Percentiles rank a stretch among this genome's conserved stretches.
These are phyloP conservation scores for Rhodotorula sp. DNA, from an alignment of 1,284 basidiomycete species.

Conservation along the genomic window DNA sequence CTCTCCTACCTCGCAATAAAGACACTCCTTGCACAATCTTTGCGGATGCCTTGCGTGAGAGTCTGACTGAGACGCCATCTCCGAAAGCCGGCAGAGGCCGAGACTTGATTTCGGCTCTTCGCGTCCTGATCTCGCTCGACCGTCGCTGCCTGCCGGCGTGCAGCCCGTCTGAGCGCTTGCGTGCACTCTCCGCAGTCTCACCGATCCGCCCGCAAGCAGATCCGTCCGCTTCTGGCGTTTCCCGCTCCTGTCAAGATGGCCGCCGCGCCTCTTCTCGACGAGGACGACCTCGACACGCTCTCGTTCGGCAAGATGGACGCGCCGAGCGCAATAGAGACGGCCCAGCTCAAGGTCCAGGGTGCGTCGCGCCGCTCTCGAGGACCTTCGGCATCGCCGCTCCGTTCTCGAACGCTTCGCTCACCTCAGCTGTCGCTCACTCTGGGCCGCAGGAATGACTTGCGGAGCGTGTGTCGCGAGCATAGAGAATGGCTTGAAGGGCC, in stretches of 20 bases:
- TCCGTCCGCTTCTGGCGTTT: no score
- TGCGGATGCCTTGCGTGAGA: no score
- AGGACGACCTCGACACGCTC: constrained; percentile 11
- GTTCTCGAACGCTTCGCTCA: neutral
- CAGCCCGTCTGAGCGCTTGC: neutral
- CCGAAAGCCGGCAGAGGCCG: no score
- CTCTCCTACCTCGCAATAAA: neutral
- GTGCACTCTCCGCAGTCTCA: neutral
- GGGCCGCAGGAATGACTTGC: constrained; percentile 46
- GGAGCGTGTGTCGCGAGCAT: constrained; percentile 67
- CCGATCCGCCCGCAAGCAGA: neutral
- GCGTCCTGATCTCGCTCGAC: no score
- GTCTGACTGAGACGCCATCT: no score
- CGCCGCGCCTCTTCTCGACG: neutral
- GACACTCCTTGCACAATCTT: neutral
- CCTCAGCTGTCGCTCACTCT: neutral
- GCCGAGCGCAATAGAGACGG: neutral
- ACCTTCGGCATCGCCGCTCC: no score
- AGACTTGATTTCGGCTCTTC: no score
- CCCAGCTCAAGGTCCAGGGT: constrained; percentile 38
- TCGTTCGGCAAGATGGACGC: neutral
- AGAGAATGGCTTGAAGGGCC: constrained; percentile 80
- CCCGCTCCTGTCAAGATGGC: neutral
- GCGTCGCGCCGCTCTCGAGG: neutral
- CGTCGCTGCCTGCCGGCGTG: no score